phyloP scores from a whole-genome alignment of 1,139 yeast genomes.

The Diutina rugosa region DNA sequence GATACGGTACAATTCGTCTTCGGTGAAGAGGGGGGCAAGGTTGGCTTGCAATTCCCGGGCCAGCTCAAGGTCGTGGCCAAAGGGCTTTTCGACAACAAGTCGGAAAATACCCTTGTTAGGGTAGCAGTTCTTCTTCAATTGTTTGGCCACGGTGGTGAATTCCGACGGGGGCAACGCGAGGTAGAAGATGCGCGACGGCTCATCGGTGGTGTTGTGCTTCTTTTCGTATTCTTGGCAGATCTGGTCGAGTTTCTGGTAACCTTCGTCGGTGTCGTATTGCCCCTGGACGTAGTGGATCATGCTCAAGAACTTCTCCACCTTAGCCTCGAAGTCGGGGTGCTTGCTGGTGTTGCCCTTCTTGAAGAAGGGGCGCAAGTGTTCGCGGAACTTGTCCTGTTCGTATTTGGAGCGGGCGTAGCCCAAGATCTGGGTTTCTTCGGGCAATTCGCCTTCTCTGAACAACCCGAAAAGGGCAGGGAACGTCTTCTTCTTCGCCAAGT shows the following conservation, averaged over 20 bases:
- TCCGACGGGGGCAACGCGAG: conserved; percentile 93
- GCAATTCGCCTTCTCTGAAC: conserved; percentile 66
- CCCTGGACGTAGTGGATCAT: conserved; percentile 63
- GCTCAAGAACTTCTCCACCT: conserved; percentile 51
- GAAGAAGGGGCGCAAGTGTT: conserved; percentile 52
- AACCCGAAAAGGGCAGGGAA: conserved; percentile 70
- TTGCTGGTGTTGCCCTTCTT: conserved; percentile 37
- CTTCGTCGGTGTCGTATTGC: conserved; percentile 68
- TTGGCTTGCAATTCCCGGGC: conserved; percentile 65
- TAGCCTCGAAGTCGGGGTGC: conserved; percentile 18
- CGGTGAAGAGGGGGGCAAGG: conserved; percentile 77
- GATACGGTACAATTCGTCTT: conserved; percentile 86
- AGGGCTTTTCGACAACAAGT: conserved; percentile 91
- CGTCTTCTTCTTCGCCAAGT: conserved; percentile 92
- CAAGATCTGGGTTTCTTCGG: conserved; percentile 55
- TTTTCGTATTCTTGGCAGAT: conserved; percentile 49
- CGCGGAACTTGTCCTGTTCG: conserved; percentile 50
- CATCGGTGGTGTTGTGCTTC: conserved; percentile 26
- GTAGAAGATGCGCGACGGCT: conserved; percentile 66
- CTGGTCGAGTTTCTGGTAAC: conserved; percentile 44
- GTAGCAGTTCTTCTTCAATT: conserved; percentile 59
- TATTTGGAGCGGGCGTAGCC: conserved; percentile 88
- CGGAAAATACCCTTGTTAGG: conserved; percentile 53
- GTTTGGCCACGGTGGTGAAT: conserved; percentile 65
- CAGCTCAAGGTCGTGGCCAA: conserved; percentile 80